phyloP scores from a whole-genome alignment of 1,284 basidiomycete genomes.

The Boletus sp. region DNA sequence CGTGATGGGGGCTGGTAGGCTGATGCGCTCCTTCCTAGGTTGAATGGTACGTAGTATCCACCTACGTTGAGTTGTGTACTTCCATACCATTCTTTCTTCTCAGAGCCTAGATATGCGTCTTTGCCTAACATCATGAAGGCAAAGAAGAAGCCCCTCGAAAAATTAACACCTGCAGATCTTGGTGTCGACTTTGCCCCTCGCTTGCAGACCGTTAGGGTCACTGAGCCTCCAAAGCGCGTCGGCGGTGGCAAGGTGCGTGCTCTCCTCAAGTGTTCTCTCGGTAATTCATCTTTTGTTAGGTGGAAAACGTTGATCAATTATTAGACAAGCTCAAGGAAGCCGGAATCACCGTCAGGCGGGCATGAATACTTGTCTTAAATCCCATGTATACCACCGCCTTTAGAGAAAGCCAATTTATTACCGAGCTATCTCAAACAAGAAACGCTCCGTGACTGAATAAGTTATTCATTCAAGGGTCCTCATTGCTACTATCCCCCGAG shows the following conservation, averaged over 20 bases:
- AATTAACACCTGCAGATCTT: constrained; percentile 77
- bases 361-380: constrained; percentile 11
- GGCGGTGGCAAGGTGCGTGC: constrained; percentile 83
- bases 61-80: not conserved
- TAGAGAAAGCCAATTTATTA: not conserved
- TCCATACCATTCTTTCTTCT: not conserved
- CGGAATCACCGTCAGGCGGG: constrained; percentile 57
- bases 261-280: not conserved
- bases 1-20: not conserved
- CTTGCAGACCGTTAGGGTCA: constrained; percentile 87
- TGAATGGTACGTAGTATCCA: constrained; percentile 48
- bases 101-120: constrained; percentile 92
- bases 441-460: constrained; percentile 1
- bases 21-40: constrained; percentile 32
- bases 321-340: constrained; percentile 89
- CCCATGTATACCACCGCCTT: constrained; percentile 7
- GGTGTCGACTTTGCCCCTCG: constrained; percentile 79
- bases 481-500: constrained; percentile 2
- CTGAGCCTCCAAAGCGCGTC: constrained; percentile 86
- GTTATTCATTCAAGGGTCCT: constrained; percentile 20
- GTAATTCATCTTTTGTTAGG: constrained; percentile 37
- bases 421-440: not conserved
- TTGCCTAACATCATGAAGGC: constrained; percentile 98
- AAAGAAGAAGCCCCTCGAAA: constrained; percentile 97
- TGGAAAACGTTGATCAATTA: constrained; percentile 85